Conservation (phyloP, 345 rosid species). For the Heritiera littoralis region DNA sequence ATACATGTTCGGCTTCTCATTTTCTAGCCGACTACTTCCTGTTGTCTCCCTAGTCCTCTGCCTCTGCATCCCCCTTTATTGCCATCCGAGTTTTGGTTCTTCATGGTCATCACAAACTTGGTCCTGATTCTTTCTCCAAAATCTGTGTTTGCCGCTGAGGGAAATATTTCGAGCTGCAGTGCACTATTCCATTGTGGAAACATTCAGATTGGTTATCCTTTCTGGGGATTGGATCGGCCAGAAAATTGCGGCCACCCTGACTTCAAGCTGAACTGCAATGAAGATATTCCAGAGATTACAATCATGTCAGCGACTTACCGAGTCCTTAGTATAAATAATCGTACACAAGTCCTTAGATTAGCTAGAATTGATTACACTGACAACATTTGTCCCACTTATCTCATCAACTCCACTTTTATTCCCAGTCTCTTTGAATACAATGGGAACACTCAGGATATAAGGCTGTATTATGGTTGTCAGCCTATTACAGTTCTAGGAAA, state of each 20-base stretch:
- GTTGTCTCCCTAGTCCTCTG: background rate
- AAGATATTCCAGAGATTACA: slow-evolving; percentile 7
- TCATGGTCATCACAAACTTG: slow-evolving; percentile 6
- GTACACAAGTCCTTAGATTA: background rate
- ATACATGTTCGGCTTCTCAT: slow-evolving; percentile 16
- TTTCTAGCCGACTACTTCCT: background rate
- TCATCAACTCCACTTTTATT: background rate
- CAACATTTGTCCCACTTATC: slow-evolving; percentile 23
- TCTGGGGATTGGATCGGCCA: slow-evolving; percentile 21
- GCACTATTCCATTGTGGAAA: background rate
- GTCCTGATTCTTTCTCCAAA: slow-evolving; percentile 18
- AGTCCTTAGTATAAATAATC: slow-evolving; percentile 16
- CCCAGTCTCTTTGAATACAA: background rate
- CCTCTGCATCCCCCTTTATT: background rate
- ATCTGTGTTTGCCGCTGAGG: slow-evolving; percentile 21
- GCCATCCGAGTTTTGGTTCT: background rate
- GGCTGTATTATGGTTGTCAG: slow-evolving; percentile 32
- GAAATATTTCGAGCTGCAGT: slow-evolving; percentile 17
- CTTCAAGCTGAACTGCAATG: slow-evolving; percentile 25
- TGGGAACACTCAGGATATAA: background rate
- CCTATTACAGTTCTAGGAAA: background rate
- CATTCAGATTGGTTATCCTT: slow-evolving; percentile 28
- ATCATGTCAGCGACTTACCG: slow-evolving; percentile 26
- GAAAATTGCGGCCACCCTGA: slow-evolving; percentile 39
- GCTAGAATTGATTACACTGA: slow-evolving; percentile 33